phyloP scores from a whole-genome alignment of 768 basidiomycete species.

The Leccinum longicurvipes region DNA sequence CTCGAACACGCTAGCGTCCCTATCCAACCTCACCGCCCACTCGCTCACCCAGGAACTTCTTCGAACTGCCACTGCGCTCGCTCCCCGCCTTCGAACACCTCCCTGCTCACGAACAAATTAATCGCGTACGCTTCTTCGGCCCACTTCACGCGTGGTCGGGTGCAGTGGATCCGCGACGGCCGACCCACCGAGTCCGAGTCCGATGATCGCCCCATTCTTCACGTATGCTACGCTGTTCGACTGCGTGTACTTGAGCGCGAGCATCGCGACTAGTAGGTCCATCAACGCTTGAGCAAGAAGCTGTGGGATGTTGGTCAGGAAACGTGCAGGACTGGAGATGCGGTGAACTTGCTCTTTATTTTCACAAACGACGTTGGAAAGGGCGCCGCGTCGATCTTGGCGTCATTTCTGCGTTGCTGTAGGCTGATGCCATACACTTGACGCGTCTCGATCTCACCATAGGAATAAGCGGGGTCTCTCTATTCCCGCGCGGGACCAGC shows the following conservation, averaged over 20 bases:
- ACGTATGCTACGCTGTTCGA: slow-evolving; percentile 99
- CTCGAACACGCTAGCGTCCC: slow-evolving; percentile 91
- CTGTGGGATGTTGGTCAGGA: slow-evolving; percentile 36
- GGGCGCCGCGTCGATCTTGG: slow-evolving; percentile 75
- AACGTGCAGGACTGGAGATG: not conserved
- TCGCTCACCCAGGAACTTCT: slow-evolving; percentile 60
- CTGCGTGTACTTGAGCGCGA: slow-evolving; percentile 97
- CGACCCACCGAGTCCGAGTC: slow-evolving; percentile 97
- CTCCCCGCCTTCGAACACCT: slow-evolving; percentile 85
- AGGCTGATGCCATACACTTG: slow-evolving; percentile 93
- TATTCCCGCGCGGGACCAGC: slow-evolving; percentile 33
- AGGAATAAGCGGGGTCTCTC: slow-evolving; percentile 87
- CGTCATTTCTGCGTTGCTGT: slow-evolving; percentile 88
- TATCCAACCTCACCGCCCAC: slow-evolving; percentile 73
- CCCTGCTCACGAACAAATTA: slow-evolving; percentile 91
- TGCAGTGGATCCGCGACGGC: slow-evolving; percentile 99
- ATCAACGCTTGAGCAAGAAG: slow-evolving; percentile 72
- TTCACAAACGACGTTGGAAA: slow-evolving; percentile 84
- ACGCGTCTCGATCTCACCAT: slow-evolving; percentile 81
- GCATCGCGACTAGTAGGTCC: slow-evolving; percentile 95
- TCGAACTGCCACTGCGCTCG: slow-evolving; percentile 87
- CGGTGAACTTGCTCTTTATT: slow-evolving; percentile 68
- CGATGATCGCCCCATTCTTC: slow-evolving; percentile 86
- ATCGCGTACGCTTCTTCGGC: slow-evolving; percentile 99
- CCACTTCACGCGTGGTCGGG: slow-evolving; percentile 93